A percentile compares a stretch with the other conserved stretches of the same genome.
phyloP scores from a whole-genome alignment of 192 early-diverging fungal species.

The Coemansia sp. region DNA sequence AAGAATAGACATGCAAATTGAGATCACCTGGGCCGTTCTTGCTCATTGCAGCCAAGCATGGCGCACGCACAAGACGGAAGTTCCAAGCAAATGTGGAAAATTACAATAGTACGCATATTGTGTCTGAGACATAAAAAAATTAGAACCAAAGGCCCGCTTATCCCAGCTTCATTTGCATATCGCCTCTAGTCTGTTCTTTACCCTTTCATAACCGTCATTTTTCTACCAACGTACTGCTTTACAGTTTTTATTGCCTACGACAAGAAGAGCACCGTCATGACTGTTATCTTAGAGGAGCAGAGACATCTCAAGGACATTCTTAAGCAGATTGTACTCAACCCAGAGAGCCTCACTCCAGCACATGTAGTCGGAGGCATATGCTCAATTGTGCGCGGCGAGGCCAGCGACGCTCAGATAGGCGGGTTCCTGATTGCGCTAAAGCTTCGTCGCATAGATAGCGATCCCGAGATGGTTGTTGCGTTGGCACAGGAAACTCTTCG shows the following conservation, averaged over 20 bases:
- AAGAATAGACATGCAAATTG: not conserved
- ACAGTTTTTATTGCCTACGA: not conserved
- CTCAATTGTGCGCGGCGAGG: slow-evolving; percentile 77
- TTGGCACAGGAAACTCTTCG: slow-evolving; percentile 73
- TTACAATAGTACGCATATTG: not conserved
- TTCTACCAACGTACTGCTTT: not conserved
- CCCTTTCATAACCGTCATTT: not conserved
- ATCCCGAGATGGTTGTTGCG: slow-evolving; percentile 79
- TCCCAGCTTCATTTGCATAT: not conserved
- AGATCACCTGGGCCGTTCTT: not conserved
- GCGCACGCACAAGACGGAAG: not conserved
- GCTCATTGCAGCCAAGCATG: not conserved
- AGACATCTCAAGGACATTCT: slow-evolving; percentile 60
- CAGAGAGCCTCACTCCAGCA: slow-evolving; percentile 61
- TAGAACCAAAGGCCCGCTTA: not conserved
- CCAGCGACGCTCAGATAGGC: slow-evolving; percentile 82
- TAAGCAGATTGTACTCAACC: slow-evolving; percentile 66
- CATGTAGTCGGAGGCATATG: slow-evolving; percentile 63
- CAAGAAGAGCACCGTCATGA: not conserved
- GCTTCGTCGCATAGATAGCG: slow-evolving; percentile 67
- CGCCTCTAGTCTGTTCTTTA: not conserved
- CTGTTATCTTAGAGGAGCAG: not conserved
- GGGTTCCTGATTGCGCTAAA: slow-evolving; percentile 83
- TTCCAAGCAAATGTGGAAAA: not conserved
- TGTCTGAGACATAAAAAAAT: not conserved